These are phyloP conservation scores for Sclerotinia nivalis DNA, from an alignment of 2,329 filamentous ascomycete species.

Conservation along the genomic window DNA sequence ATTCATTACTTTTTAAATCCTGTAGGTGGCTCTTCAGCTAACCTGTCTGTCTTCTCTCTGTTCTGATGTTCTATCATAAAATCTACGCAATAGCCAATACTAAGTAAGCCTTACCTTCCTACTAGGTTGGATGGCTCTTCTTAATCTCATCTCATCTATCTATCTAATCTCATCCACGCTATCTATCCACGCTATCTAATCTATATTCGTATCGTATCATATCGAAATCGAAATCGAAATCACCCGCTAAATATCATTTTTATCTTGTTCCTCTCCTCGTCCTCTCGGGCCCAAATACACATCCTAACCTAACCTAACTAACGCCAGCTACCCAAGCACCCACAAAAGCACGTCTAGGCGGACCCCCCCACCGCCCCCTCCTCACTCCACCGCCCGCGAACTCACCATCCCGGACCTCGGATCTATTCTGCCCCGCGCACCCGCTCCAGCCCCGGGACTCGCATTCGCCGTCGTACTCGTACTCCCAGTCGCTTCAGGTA, in stretches of 20 bases:
- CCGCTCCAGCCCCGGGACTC: neutral
- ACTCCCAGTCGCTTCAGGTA: slow-evolving; percentile 43
- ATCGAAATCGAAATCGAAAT: neutral
- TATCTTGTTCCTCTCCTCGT: too few species aligned
- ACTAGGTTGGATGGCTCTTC: neutral
- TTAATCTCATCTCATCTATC: neutral
- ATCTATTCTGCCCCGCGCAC: slow-evolving; percentile 34
- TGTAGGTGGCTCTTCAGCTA: neutral
- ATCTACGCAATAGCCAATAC: neutral
- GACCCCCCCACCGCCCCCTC: slow-evolving; percentile 5
- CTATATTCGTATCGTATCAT: too few species aligned
- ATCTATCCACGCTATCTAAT: neutral
- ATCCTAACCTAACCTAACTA: too few species aligned
- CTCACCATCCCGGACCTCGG: slow-evolving; percentile 40
- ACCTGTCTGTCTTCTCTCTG: neutral
- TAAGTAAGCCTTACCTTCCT: neutral
- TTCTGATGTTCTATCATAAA: neutral
- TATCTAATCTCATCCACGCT: neutral
- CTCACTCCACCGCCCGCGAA: slow-evolving; percentile 38
- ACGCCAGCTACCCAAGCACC: neutral
- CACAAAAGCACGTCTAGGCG: slow-evolving; percentile 10
- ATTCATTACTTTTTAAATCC: slow-evolving; percentile 3
- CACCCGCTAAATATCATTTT: slow-evolving; percentile 2
- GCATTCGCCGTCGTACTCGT: slow-evolving; percentile 24
- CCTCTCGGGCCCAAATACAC: neutral